These are phyloP conservation scores for Cetradonia linearis DNA, from an alignment of 495 filamentous ascomycete genomes.

Conservation along the genomic window DNA sequence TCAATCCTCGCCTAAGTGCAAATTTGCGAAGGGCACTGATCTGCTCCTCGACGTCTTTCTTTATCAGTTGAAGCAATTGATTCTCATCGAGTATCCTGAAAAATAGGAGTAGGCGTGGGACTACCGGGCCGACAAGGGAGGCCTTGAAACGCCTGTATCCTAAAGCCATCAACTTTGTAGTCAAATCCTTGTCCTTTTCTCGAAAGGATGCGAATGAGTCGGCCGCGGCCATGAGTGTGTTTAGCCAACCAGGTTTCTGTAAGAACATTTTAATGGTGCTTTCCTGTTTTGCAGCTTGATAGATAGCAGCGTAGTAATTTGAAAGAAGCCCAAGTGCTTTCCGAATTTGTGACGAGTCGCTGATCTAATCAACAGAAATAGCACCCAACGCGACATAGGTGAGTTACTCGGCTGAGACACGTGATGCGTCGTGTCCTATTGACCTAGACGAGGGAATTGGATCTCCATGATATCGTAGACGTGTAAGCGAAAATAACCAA, in stretches of 20 bases:
- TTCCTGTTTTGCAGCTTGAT: too few relatives aligned
- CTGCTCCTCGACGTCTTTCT: too few relatives aligned
- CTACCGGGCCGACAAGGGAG: too few relatives aligned
- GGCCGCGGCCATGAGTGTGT: not conserved
- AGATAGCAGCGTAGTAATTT: not conserved
- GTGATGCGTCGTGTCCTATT: not conserved
- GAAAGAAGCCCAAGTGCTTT: not conserved
- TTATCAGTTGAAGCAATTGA: too few relatives aligned
- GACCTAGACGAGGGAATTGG: conserved; percentile 9
- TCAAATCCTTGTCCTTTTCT: not conserved
- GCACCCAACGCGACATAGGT: not conserved
- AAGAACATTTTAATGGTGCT: too few relatives aligned
- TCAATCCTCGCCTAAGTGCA: too few relatives aligned
- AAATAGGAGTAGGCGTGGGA: too few relatives aligned
- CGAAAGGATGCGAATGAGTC: not conserved
- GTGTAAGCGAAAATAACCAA: conserved; percentile 29
- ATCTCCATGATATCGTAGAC: conserved; percentile 31
- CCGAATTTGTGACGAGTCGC: not conserved
- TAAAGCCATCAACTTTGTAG: not conserved
- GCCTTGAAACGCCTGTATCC: not conserved
- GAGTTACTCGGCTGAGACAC: not conserved
- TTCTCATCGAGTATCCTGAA: too few relatives aligned
- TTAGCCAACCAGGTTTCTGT: too few relatives aligned
- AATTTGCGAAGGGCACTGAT: too few relatives aligned
- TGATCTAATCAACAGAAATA: not conserved